Conservation (phyloP, 2,329 filamentous ascomycete species). For the Teratosphaeria viscida region DNA sequence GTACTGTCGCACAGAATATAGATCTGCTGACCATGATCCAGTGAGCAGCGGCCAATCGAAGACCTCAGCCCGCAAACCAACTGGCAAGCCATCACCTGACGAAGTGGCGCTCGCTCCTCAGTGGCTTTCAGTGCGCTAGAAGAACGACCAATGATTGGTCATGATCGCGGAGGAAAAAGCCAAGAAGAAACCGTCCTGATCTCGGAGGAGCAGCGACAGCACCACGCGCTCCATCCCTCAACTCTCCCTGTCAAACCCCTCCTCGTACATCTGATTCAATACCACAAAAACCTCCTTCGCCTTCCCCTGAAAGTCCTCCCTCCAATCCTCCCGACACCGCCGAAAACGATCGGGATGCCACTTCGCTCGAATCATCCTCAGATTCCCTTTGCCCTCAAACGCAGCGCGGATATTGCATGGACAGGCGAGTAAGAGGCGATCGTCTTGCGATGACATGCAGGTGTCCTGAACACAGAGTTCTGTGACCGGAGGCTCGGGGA, state of each 20-base stretch:
- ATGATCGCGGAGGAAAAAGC: no score
- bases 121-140: no score
- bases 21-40: no score
- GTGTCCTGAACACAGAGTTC: not conserved
- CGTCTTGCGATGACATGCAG: not conserved
- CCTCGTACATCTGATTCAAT: conserved; percentile 3
- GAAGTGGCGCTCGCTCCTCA: no score
- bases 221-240: not conserved
- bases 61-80: no score
- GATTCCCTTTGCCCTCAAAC: not conserved
- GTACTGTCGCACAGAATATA: no score
- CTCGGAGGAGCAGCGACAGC: not conserved
- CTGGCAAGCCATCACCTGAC: no score
- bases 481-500: not conserved
- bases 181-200: no score
- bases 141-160: no score
- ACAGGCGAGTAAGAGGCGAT: not conserved
- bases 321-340: not conserved
- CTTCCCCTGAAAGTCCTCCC: conserved; percentile 4
- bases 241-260: not conserved
- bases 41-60: no score
- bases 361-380: not conserved
- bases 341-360: conserved; percentile 6
- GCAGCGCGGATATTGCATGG: not conserved
- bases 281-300: conserved; percentile 13